These are phyloP conservation scores for Umbelopsis sp. DNA, from an alignment of 371 early-diverging fungal species.

Conservation along the genomic window DNA sequence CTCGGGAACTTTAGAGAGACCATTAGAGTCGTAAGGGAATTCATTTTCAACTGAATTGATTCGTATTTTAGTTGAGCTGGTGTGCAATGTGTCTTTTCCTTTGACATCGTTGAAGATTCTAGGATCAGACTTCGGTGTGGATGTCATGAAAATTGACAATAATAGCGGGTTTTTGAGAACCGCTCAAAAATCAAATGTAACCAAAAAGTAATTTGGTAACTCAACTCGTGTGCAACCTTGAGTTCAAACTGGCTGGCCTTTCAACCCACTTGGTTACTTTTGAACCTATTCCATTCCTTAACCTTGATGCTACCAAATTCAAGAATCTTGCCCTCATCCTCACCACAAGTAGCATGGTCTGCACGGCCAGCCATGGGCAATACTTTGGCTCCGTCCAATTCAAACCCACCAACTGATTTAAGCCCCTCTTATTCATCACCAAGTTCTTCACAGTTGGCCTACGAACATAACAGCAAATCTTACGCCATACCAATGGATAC, in stretches of 20 bases:
- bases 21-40: background rate
- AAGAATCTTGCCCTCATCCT: constrained; percentile 12
- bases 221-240: constrained; percentile 3
- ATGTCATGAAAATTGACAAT: constrained; percentile 4
- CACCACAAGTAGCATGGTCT: constrained; percentile 10
- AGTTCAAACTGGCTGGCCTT: background rate
- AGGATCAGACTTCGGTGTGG: background rate
- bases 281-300: constrained; percentile 12
- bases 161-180: background rate
- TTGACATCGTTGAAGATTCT: background rate
- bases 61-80: background rate
- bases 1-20: background rate
- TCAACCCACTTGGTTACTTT: background rate
- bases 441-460: background rate
- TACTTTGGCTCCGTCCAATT: background rate
- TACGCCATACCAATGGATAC: background rate
- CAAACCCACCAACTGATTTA: constrained; percentile 5
- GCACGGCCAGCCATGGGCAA: background rate
- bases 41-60: background rate
- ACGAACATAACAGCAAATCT: background rate
- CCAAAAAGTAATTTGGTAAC: background rate
- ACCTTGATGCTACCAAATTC: constrained; percentile 11
- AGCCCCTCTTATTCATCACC: constrained; percentile 8
- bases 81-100: background rate
- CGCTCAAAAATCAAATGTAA: background rate